Evolutionary conservation across 495 filamentous ascomycete species (phyloP).

Genomic region (Neurospora terricola): DNA sequence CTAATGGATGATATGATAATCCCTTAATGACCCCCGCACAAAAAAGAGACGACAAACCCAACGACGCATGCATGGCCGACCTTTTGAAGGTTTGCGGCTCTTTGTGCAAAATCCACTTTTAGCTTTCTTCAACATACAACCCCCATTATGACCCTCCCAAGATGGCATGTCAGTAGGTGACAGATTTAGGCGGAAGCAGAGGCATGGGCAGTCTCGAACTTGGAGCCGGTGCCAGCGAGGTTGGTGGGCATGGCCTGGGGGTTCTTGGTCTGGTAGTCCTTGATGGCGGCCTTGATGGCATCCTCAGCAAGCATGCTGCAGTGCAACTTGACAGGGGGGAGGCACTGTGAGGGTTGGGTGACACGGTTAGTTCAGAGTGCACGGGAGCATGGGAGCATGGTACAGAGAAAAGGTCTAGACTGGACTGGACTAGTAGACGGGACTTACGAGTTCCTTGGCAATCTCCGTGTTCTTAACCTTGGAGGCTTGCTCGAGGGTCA

Average conservation of each 20-base stretch:
- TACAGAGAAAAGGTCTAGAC: background rate
- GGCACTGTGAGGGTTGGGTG: constrained; percentile 35
- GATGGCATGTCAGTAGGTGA: background rate
- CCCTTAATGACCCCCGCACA: background rate
- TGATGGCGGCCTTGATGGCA: constrained; percentile 98
- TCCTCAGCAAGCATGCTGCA: constrained; percentile 99
- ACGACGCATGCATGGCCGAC: background rate
- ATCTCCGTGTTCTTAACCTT: constrained; percentile 95
- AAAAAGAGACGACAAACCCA: background rate
- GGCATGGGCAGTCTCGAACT: constrained; percentile 12
- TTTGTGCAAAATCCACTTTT: background rate
- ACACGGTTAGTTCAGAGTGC: background rate
- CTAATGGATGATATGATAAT: background rate
- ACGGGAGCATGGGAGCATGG: no score
- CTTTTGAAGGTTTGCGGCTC: background rate
- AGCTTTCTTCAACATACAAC: background rate
- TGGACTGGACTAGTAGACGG: background rate
- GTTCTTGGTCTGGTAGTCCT: constrained; percentile 95
- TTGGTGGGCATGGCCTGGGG: constrained; percentile 62
- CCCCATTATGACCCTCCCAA: background rate
- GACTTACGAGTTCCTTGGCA: constrained; percentile 66
- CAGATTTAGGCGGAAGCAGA: background rate
- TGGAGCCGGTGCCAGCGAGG: constrained; percentile 53
- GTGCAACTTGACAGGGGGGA: constrained; percentile 93
- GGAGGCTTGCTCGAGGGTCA: constrained; percentile 89